A percentile compares a stretch with the other conserved stretches of the same genome.
Conservation (phyloP, 768 basidiomycete genomes). For the Zangia roseola region DNA sequence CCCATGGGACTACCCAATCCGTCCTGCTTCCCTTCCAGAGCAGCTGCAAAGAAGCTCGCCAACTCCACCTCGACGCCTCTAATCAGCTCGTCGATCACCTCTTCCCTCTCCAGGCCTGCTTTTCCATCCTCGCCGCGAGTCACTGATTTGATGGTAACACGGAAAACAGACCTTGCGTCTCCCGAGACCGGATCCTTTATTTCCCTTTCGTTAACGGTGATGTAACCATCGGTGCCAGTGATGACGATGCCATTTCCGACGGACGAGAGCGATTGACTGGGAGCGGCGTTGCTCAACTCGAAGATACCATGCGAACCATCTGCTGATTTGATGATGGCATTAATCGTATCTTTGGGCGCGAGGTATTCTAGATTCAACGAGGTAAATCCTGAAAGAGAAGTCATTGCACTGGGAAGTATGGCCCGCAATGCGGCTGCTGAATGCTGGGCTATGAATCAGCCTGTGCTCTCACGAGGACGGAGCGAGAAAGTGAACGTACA, state of each 20-base stretch:
- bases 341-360: conserved; percentile 77
- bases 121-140: conserved; percentile 21
- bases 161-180: conserved; percentile 27
- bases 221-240: conserved; percentile 63
- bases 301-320: conserved; percentile 59
- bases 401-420: conserved; percentile 52
- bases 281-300: conserved; percentile 63
- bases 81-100: conserved; percentile 44
- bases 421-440: conserved; percentile 61
- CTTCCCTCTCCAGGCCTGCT: conserved; percentile 37
- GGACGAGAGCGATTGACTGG: conserved; percentile 40
- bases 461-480: neutral
- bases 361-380: conserved; percentile 71
- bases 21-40: conserved; percentile 47
- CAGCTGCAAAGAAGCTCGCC: conserved; percentile 55
- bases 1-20: conserved; percentile 58
- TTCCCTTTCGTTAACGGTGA: conserved; percentile 43
- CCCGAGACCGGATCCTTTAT: conserved; percentile 26
- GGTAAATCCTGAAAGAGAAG: conserved; percentile 60
- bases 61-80: conserved; percentile 60
- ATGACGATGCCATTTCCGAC: conserved; percentile 38
- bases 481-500: conserved; percentile 38
- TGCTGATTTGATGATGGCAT: conserved; percentile 44
- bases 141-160: conserved; percentile 39
- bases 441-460: conserved; percentile 43